A percentile compares a stretch with the other conserved stretches of the same genome.
Conservation (phyloP, 129 eudicot species). For the sunflower (Helianthus annuus) region HanXRQr2.0-SUNRISE NC_035442.2:110653473-110653972, state of each 20-base stretch:
- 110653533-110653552: background rate
- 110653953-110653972: slow-evolving; percentile 55
- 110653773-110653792: slow-evolving; percentile 74
- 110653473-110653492: background rate
- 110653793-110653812: slow-evolving; percentile 59
- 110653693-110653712: slow-evolving; percentile 69
- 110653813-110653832: slow-evolving; percentile 66
- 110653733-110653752: slow-evolving; percentile 51
- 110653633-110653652: slow-evolving; percentile 19
- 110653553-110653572: background rate
- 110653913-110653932: slow-evolving; percentile 29
- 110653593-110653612: background rate
- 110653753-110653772: slow-evolving; percentile 40
- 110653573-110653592: background rate
- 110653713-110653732: slow-evolving; percentile 53
- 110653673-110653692: slow-evolving; percentile 20
- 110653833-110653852: slow-evolving; percentile 53
- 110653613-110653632: background rate
- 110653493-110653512: background rate
- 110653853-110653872: slow-evolving; percentile 48
- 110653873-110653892: slow-evolving; percentile 46
- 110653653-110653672: background rate
- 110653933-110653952: slow-evolving; percentile 77
- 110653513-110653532: slow-evolving; percentile 1
- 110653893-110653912: slow-evolving; percentile 77